A percentile compares a stretch with the other conserved stretches of the same genome.
phyloP scores from a whole-genome alignment of 2,329 filamentous ascomycete genomes.

The Alternaria ethzedia region DNA sequence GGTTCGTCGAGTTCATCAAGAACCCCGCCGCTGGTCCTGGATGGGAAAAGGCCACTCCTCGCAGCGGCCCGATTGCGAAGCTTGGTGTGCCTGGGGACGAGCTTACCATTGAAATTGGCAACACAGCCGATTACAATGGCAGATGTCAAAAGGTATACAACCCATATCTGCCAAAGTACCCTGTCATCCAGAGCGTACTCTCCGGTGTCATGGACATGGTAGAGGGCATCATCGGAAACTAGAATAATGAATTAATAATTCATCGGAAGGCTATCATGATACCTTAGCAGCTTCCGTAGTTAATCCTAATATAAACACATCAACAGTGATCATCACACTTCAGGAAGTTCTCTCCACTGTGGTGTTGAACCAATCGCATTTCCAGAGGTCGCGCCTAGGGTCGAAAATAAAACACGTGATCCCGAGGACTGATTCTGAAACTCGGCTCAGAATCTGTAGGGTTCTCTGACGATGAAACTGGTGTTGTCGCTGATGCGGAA shows the following conservation, averaged over 20 bases:
- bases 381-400: background rate
- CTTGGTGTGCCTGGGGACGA: conserved; percentile 48
- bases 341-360: background rate
- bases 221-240: conserved; percentile 2
- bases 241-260: background rate
- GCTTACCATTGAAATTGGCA: conserved; percentile 34
- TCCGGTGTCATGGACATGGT: background rate
- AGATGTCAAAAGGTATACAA: conserved; percentile 42
- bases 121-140: conserved; percentile 43
- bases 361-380: background rate
- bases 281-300: background rate
- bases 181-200: conserved; percentile 24
- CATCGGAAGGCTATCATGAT: background rate
- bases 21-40: conserved; percentile 52
- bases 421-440: background rate
- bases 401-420: background rate
- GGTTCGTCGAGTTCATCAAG: conserved; percentile 56
- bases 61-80: conserved; percentile 39
- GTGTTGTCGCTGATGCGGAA: background rate
- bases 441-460: background rate
- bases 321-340: background rate
- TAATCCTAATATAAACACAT: background rate
- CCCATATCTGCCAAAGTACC: conserved; percentile 28
- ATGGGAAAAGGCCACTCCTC: conserved; percentile 46
- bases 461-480: background rate